phyloP scores from a whole-genome alignment of 2,329 filamentous ascomycete species.

The Geoglossum cookeanum region DNA sequence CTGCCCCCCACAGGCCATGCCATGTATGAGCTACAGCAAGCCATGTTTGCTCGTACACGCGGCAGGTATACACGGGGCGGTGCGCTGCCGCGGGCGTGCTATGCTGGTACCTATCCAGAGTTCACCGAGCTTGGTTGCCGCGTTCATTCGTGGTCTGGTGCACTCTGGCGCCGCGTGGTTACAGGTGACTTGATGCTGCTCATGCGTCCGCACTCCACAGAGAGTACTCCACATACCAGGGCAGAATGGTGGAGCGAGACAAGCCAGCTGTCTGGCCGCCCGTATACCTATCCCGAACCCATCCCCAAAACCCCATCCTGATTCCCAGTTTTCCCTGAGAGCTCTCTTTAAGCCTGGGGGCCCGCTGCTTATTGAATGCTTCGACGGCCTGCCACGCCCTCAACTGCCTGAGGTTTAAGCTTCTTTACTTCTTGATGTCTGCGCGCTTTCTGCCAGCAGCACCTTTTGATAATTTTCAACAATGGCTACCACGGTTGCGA shows the following conservation, averaged over 20 bases:
- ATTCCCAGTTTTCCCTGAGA: too few relatives aligned
- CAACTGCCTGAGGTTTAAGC: too few relatives aligned
- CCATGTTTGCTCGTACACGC: not conserved
- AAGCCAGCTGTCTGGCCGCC: not conserved
- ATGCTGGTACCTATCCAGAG: not conserved
- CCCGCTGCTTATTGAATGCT: too few relatives aligned
- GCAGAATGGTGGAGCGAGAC: not conserved
- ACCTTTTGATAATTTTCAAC: not conserved
- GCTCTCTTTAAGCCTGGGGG: not conserved
- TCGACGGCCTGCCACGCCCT: too few relatives aligned
- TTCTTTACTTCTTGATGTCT: not conserved
- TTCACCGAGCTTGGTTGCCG: not conserved
- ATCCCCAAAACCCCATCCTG: not conserved
- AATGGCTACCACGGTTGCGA: not conserved
- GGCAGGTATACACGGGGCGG: not conserved
- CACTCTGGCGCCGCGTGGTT: not conserved
- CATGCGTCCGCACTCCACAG: not conserved
- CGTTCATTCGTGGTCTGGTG: not conserved
- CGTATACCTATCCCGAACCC: not conserved
- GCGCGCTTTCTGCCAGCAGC: not conserved
- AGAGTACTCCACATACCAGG: not conserved
- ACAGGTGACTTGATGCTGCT: not conserved
- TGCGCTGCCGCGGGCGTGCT: not conserved
- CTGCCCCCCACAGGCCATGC: too few relatives aligned
- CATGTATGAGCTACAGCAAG: too few relatives aligned